Base-by-base conservation (phyloP, 768 basidiomycete species). In the Termitomyces sp. region DNA sequence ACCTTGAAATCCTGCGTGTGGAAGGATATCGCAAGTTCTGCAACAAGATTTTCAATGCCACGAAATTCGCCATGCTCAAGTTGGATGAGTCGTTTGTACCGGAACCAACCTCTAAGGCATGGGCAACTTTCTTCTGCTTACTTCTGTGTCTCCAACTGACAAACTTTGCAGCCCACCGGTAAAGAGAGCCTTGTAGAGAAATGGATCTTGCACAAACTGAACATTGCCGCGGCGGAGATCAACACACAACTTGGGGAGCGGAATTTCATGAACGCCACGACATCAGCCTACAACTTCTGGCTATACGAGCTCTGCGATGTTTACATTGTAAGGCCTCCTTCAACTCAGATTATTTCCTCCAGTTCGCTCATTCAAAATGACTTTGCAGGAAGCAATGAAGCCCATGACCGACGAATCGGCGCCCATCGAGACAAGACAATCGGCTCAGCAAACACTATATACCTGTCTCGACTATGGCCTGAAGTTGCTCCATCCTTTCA, bases 11-110 rank as follows among this genome's bases (percentile, higher is more conserved):
- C 62, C 71, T 93, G 59, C 87, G 94, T 51, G 93, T 98, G 32
- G 95, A 98, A 72, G 97, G 95, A 2, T 98, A 98, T 71, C 85
- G 97, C 71, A 98, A 98, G 72, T 99, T 99, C 77, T 98, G 97
- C 77, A 99, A 99, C 77, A 98, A 98, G 77, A 85, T 98, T 26
- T 98, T 96, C 80, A 99, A 99, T 66, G 97, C 97, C 1, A 98
- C 94, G 46, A 95, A 95, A 71, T 98, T 99, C 64, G 96, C 95
- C n/a, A 93, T 98, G 89, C 83, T 98, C 69, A 96, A 96, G 74
- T 77, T 99, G 32, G 94, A 93, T 54, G 84, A 84, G 40, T 70
- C 77, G 41, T 98, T 97, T 63, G 83, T 87, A 30, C 93, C 96
- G 15, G 76, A 83, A 56, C 73, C 83, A 1, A 74, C 78, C 3